phyloP scores from a whole-genome alignment of 495 filamentous ascomycete species.

The Alectoria sarmentosa region DNA sequence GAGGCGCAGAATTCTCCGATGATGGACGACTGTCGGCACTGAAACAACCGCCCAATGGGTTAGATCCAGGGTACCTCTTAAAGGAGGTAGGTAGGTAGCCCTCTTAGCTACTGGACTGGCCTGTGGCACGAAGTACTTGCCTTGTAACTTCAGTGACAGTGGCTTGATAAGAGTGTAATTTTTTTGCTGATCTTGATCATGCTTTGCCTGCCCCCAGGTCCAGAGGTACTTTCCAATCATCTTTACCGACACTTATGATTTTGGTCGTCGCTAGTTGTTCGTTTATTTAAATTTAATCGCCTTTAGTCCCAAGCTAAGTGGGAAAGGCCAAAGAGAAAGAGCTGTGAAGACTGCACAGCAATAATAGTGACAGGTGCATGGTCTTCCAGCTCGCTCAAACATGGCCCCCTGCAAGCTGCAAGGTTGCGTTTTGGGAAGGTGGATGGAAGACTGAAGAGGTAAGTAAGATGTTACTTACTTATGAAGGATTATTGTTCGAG shows the following conservation, averaged over 20 bases:
- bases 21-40: neutral
- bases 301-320: too few species aligned
- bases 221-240: too few species aligned
- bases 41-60: conserved; percentile 18
- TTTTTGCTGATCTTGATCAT: conserved; percentile 7
- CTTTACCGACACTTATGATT: too few species aligned
- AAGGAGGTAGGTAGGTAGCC: too few species aligned
- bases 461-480: too few species aligned
- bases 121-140: conserved; percentile 1
- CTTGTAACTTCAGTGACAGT: conserved; percentile 4
- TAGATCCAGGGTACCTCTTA: conserved; percentile 5
- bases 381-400: conserved; percentile 1
- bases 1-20: conserved; percentile 14
- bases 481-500: conserved; percentile 9
- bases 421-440: conserved; percentile 9
- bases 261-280: too few species aligned
- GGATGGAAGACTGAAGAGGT: conserved; percentile 1
- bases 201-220: neutral
- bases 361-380: neutral
- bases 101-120: neutral
- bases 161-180: conserved; percentile 11
- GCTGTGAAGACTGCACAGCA: neutral
- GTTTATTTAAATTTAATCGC: too few species aligned
- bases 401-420: conserved; percentile 3
- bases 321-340: too few species aligned